A percentile compares a stretch with the other conserved stretches of the same genome.
These are phyloP conservation scores for Coemansia sp. DNA, from an alignment of 192 early-diverging fungal species.

Conservation along the genomic window DNA sequence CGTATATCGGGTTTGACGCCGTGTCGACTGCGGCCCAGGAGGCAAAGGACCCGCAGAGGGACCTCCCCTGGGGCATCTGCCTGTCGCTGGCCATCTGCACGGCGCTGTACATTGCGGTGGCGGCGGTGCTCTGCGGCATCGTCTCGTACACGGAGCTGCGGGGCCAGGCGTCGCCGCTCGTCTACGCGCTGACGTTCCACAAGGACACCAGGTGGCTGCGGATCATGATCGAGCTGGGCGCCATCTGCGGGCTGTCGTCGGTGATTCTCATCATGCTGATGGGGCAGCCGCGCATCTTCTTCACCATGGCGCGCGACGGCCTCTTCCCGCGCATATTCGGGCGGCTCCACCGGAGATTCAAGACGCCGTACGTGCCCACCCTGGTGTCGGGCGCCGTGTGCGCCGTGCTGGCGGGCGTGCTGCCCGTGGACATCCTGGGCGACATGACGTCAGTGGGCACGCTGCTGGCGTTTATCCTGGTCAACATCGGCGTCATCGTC, in stretches of 20 bases:
- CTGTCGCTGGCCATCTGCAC: constrained; percentile 75
- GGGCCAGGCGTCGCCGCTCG: constrained; percentile 58
- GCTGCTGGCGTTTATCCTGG: constrained; percentile 80
- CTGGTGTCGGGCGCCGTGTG: constrained; percentile 63
- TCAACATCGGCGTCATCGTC: constrained; percentile 72
- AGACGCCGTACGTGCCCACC: constrained; percentile 76
- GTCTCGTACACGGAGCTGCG: constrained; percentile 56
- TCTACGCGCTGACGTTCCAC: constrained; percentile 38
- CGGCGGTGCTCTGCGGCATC: constrained; percentile 73
- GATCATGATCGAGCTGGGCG: constrained; percentile 75
- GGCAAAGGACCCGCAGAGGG: constrained; percentile 70
- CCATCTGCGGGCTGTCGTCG: constrained; percentile 72
- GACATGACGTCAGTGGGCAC: constrained; percentile 87
- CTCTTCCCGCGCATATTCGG: constrained; percentile 73
- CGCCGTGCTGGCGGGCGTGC: constrained; percentile 64
- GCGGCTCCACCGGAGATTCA: constrained; percentile 66
- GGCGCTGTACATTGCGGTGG: constrained; percentile 71
- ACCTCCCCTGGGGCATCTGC: constrained; percentile 87
- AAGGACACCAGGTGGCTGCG: constrained; percentile 65
- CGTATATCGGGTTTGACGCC: constrained; percentile 88
- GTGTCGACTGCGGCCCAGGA: constrained; percentile 86
- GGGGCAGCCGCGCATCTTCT: constrained; percentile 85
- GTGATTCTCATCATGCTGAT: constrained; percentile 75
- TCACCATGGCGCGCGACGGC: constrained; percentile 85
- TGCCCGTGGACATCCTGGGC: constrained; percentile 81